Base-by-base conservation (phyloP, 106 monocot species). In the Apostasia shenzhenica region DNA sequence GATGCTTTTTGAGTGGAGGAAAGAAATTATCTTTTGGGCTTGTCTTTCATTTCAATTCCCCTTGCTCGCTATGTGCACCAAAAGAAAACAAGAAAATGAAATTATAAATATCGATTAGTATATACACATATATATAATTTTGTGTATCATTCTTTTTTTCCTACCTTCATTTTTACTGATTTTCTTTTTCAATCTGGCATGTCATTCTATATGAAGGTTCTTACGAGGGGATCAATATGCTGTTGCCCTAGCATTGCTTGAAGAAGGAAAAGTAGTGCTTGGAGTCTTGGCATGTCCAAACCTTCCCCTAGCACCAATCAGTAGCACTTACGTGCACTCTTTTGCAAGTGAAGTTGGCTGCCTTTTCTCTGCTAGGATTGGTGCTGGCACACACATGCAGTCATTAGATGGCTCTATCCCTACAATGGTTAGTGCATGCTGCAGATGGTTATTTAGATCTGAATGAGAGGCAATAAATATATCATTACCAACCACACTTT, bases 161-260 rank as follows among this genome's bases (percentile, higher is more conserved):
- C 26, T 26, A 26, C 26, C 26, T 26, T 26, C 26, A 26, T 26
- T 26, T 26, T 26, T 26, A 26, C 26, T 26, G 26, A 26, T 26
- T 26, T 26, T 26, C 26, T 26, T 26, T 13, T 14, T 13, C 62
- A 63, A 63, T 63, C 45, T 63, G 8, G 13, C 62, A 59, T 9
- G 13, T 11, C 45, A 12, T 45, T 63, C 1, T 5, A 26, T 46
- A 10, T 61, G 48, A 56, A 95, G 99, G 69, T 99, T 99, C 58
- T 8, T 99, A 46, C 85, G 99, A 80, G 99, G 93, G 76, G 99
- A 99, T 71, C 99, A 99, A 51, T 99, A 99, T 82, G 99, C 99
- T 38, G 83, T 99, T 78, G 99, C 99, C 41, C 71, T 99, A 40
- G 99, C 73, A 59, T 65, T 99, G 71, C 81, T 99, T 61, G 99